Conservation (phyloP, 2,329 filamentous ascomycete species). For the Fusarium nanum region DNA sequence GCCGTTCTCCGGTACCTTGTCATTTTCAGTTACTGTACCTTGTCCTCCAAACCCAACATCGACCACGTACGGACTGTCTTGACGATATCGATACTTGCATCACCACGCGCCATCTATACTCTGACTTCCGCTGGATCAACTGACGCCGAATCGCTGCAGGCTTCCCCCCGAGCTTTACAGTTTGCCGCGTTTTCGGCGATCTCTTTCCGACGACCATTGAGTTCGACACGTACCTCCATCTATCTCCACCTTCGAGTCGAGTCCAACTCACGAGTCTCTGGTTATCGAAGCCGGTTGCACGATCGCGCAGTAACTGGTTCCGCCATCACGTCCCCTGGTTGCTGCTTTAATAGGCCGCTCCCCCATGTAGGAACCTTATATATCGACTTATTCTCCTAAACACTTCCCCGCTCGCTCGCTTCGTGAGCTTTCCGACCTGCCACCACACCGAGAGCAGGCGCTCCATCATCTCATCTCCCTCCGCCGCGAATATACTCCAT, state of each 20-base stretch:
- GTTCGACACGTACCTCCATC: slow-evolving; percentile 45
- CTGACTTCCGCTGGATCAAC: slow-evolving; percentile 31
- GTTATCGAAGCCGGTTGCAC: slow-evolving; percentile 31
- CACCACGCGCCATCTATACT: slow-evolving; percentile 38
- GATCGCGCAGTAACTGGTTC: slow-evolving; percentile 39
- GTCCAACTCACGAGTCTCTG: slow-evolving; percentile 39
- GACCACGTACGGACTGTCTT: slow-evolving; percentile 42
- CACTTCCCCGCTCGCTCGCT: slow-evolving; percentile 44
- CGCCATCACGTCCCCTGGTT: slow-evolving; percentile 27
- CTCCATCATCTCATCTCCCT: slow-evolving; percentile 48
- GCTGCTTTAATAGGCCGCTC: slow-evolving; percentile 30
- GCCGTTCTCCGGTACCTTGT: slow-evolving; percentile 45
- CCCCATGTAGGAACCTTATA: slow-evolving; percentile 53
- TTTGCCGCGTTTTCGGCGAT: slow-evolving; percentile 43
- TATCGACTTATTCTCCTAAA: slow-evolving; percentile 44
- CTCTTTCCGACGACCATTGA: slow-evolving; percentile 35
- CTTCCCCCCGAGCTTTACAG: slow-evolving; percentile 41
- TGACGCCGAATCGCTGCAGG: slow-evolving; percentile 40
- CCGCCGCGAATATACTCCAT: slow-evolving; percentile 59
- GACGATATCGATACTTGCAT: slow-evolving; percentile 47
- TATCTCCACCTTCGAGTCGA: slow-evolving; percentile 41
- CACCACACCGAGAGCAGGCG: slow-evolving; percentile 53
- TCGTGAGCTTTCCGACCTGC: slow-evolving; percentile 51
- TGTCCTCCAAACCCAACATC: slow-evolving; percentile 48
- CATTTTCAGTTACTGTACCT: slow-evolving; percentile 51